Evolutionary conservation across 129 eudicot genomes (phyloP), one percentile per base, ranked within the genome.

Genomic region (Lonicera japonica): DNA sequence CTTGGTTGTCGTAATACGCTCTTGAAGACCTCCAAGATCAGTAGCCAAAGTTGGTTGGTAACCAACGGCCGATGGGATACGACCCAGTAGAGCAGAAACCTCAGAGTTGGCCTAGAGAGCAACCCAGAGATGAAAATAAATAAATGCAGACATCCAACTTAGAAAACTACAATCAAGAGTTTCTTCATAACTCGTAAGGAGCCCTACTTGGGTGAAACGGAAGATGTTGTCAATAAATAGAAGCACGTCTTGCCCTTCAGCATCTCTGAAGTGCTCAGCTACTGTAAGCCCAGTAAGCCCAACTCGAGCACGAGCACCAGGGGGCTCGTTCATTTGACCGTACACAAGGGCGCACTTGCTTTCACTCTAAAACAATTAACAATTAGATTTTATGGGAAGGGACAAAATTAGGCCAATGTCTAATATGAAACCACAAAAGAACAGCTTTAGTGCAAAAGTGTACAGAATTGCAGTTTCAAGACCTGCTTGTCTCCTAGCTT

Each of bases 271-370:
- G 70, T 92, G 98, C 68, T 92, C 98, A 22, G 98, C 98, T 17
- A 92, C 98, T 17, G 98, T 92, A 50, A 92, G 73, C 29, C 98
- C 98, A 8, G 98, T 92, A 62, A 92, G 95, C 48, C 98, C 98
- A 60, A 92, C 98, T 79, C 98, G 96, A 56, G 98, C 98, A 87
- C 98, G 98, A 60, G 98, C 95, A 82, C 98, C 98, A 54, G 99
- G 99, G 47, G 99, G 98, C 83, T 92, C 98, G 46, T 92, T 92
- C 98, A 92, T 92, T 85, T 92, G 98, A 71, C 98, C 98, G 48
- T 92, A 92, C 39, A 92, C 99, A 39, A 92, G 95, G 24, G 99
- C 99, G 41, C 99, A 92, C 69, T 92, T 92, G 88, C 99, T 92
- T 51, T 92, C 99, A n/a, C 76, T 63, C 84, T 90, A 48, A 51